A percentile compares a stretch with the other conserved stretches of the same genome.
These are phyloP conservation scores for Santalum album DNA, from an alignment of 164 flowering plant species.

Conservation along the genomic window DNA sequence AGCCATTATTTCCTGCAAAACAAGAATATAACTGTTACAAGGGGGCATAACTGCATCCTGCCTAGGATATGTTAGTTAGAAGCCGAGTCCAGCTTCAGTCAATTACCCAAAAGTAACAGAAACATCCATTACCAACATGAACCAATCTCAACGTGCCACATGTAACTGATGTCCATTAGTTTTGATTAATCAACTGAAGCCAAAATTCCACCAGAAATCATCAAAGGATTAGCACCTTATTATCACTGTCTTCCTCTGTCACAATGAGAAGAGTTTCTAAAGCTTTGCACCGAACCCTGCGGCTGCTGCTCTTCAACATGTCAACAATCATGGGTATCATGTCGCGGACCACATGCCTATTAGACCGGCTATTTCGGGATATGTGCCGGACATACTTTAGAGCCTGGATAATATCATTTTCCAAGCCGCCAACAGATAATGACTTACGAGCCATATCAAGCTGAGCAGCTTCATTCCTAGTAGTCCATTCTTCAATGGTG, in stretches of 20 bases:
- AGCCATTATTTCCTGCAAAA: constrained; percentile 60
- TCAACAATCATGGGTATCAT: constrained; percentile 66
- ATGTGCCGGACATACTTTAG: constrained; percentile 56
- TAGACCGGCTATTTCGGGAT: constrained; percentile 46
- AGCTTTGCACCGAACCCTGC: constrained; percentile 58
- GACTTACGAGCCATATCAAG: constrained; percentile 71
- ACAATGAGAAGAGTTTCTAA: constrained; percentile 73
- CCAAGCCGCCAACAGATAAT: constrained; percentile 39
- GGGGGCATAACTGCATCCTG: background rate
- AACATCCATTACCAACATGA: no score
- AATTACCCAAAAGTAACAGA: no score
- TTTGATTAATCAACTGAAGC: no score
- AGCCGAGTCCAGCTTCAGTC: constrained; percentile 7
- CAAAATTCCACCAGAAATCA: no score
- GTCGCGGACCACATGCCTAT: constrained; percentile 53
- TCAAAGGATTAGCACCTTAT: constrained; percentile 52
- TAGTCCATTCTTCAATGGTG: constrained; percentile 90
- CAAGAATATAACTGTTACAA: constrained; percentile 9
- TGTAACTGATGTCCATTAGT: no score
- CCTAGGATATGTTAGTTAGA: background rate
- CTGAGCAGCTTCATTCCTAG: constrained; percentile 81
- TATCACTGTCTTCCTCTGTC: constrained; percentile 67
- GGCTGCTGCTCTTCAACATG: constrained; percentile 69
- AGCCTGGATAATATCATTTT: constrained; percentile 50
- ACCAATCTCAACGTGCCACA: no score